Percentiles rank a stretch among this genome's conserved stretches.
Evolutionary conservation across 192 early-diverging fungal species (phyloP).

Genomic region (Backusella tuberculispora): DNA sequence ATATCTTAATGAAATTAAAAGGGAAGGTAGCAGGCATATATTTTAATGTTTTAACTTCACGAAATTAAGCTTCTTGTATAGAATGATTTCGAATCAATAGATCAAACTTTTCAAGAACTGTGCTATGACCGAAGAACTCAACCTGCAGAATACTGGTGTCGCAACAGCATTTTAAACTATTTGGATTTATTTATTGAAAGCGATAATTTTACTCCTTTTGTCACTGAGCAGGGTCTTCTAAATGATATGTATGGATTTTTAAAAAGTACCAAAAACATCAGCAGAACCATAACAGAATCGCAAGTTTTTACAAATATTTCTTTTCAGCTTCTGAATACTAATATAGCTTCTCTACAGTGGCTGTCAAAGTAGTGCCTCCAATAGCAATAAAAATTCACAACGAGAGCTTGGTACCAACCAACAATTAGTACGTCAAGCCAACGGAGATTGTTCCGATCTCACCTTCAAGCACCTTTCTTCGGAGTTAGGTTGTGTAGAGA

Average conservation of each 20-base stretch:
- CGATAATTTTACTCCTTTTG: not conserved
- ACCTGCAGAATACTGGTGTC: not conserved
- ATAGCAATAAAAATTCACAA: too few species aligned
- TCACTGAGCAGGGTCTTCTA: not conserved
- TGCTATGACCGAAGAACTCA: not conserved
- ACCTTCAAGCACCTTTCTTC: not conserved
- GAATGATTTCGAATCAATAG: too few species aligned
- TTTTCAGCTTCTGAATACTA: not conserved
- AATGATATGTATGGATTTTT: constrained; percentile 1
- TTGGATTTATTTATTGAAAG: not conserved
- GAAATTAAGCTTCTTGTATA: too few species aligned
- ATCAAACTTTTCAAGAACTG: too few species aligned
- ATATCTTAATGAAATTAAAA: too few species aligned
- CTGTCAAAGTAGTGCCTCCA: not conserved
- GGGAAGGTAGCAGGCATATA: too few species aligned
- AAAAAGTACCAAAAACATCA: not conserved
- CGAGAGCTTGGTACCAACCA: not conserved
- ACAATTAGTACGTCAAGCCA: not conserved
- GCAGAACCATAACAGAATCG: not conserved
- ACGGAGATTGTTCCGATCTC: constrained; percentile 1
- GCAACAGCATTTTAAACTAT: not conserved
- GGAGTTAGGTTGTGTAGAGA: constrained; percentile 1
- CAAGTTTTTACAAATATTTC: not conserved
- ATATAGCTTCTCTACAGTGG: not conserved
- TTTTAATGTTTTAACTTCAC: too few species aligned